Percentiles rank a stretch among this genome's conserved stretches.
phyloP scores from a whole-genome alignment of 176 grass and related monocot species.

The Alopecurus myosuroides region DNA sequence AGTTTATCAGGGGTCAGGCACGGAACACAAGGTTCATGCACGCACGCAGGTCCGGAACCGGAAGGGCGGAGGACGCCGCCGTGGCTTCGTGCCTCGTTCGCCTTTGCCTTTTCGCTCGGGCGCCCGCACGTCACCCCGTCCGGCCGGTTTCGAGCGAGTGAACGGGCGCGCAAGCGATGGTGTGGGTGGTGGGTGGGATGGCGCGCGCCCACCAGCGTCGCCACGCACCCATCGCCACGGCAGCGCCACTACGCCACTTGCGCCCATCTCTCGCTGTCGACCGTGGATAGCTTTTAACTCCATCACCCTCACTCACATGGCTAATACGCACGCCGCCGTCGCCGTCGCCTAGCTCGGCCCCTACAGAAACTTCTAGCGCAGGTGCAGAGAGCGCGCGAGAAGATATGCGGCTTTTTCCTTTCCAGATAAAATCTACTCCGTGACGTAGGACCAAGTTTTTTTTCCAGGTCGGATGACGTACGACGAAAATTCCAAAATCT shows the following conservation, averaged over 20 bases:
- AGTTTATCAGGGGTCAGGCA: neutral
- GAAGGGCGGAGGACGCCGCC: neutral
- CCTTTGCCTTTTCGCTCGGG: neutral
- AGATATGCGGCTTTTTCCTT: neutral
- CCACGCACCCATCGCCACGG: neutral
- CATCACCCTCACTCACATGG: neutral
- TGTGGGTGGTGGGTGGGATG: neutral
- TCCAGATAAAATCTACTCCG: neutral
- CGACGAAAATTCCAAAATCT: neutral
- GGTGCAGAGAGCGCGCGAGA: neutral
- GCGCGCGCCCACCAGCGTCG: conserved; percentile 1
- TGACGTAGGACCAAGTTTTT: neutral
- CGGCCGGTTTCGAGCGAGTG: neutral
- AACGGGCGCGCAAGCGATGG: neutral
- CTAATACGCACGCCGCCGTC: neutral
- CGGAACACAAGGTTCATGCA: neutral
- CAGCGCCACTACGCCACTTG: neutral
- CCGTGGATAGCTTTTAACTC: neutral
- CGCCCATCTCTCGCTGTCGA: neutral
- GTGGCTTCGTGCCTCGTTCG: conserved; percentile 17
- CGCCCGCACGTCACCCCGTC: neutral
- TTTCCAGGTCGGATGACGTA: neutral
- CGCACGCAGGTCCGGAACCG: neutral
- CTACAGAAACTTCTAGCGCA: neutral
- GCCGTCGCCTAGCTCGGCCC: neutral